Evolutionary conservation across 2,329 filamentous ascomycete species (phyloP).

Genomic region (Aspergillus unguis): DNA sequence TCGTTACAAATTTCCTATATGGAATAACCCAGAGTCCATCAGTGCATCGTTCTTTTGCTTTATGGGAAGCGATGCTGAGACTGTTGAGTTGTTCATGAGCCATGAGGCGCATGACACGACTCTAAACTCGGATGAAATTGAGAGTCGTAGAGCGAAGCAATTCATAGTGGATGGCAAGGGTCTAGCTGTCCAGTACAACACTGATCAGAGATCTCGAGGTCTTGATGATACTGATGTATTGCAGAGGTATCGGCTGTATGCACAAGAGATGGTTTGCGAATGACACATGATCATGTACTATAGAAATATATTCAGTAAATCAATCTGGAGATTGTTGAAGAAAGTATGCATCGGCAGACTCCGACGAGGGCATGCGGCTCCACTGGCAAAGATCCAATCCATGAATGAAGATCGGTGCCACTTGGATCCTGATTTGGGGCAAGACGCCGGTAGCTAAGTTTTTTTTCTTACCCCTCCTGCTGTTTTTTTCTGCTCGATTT

Average conservation of each 20-base stretch:
- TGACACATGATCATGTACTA: no score
- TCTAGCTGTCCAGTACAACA: slow-evolving; percentile 54
- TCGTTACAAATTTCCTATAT: slow-evolving; percentile 48
- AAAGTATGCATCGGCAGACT: neutral
- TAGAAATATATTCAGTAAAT: neutral
- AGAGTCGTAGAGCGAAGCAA: slow-evolving; percentile 24
- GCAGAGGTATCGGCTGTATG: slow-evolving; percentile 53
- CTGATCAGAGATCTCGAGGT: slow-evolving; percentile 40
- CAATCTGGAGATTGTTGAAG: neutral
- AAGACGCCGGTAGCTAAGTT: neutral
- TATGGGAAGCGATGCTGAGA: slow-evolving; percentile 51
- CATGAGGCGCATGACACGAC: slow-evolving; percentile 41
- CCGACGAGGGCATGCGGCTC: slow-evolving; percentile 4
- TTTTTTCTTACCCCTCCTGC: slow-evolving; percentile 14
- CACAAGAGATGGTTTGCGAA: slow-evolving; percentile 50
- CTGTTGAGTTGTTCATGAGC: slow-evolving; percentile 43
- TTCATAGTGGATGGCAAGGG: slow-evolving; percentile 55
- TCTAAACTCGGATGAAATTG: slow-evolving; percentile 25
- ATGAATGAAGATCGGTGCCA: slow-evolving; percentile 4
- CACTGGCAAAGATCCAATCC: slow-evolving; percentile 7
- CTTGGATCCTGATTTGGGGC: slow-evolving; percentile 8
- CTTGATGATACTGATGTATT: slow-evolving; percentile 54
- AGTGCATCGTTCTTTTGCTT: slow-evolving; percentile 56
- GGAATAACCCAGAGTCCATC: slow-evolving; percentile 50
- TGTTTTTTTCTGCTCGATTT: slow-evolving; percentile 1